These are phyloP conservation scores for Cytospora piceicola DNA, from an alignment of 2,329 filamentous ascomycete species.

Conservation along the genomic window DNA sequence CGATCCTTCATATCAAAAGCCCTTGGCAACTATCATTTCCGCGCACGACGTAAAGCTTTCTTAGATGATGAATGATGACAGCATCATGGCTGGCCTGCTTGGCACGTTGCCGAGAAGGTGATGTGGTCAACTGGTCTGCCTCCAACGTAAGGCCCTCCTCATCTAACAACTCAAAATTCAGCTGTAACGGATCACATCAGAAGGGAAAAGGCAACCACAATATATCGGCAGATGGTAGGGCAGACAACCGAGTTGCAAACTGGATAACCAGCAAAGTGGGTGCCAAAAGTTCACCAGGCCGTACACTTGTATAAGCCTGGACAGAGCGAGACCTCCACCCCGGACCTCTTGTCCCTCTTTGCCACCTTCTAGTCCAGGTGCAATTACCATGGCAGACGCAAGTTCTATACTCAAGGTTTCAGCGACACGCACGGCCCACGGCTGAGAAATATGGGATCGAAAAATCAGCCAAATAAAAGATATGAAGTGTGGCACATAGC, in stretches of 20 bases:
- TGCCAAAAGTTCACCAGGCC: not conserved
- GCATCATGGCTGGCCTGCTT: not conserved
- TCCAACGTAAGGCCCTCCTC: not conserved
- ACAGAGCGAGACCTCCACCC: not conserved
- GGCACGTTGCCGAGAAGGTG: not conserved
- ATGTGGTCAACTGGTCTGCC: not conserved
- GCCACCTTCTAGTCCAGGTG: not conserved
- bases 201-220: not conserved
- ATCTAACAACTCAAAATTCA: not conserved
- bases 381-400: not conserved
- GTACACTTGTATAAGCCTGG: not conserved
- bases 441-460: not conserved
- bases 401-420: not conserved
- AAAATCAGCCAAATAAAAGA: not conserved
- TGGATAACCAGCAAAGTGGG: no score
- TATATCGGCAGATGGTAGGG: not conserved
- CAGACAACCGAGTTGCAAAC: not conserved
- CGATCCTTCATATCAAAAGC: not conserved
- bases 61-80: not conserved
- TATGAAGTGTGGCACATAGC: not conserved
- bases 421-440: not conserved
- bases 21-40: not conserved
- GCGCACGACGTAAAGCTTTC: not conserved
- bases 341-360: not conserved
- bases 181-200: not conserved